phyloP scores from a whole-genome alignment of 257 asterid genomes.

The Forsythia viridissima region DNA sequence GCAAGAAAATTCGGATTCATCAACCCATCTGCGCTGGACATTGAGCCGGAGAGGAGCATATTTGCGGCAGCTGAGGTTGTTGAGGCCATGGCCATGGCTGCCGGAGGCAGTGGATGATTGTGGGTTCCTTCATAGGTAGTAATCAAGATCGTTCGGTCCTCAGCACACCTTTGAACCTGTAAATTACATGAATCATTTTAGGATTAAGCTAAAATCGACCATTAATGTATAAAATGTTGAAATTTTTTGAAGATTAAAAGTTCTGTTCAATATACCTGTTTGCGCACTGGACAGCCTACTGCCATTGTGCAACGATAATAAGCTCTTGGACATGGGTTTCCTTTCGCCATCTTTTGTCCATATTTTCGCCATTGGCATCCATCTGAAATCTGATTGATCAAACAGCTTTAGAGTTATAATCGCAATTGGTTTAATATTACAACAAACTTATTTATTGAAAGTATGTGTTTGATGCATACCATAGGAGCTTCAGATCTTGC shows the following conservation, averaged over 20 bases:
- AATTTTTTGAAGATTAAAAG: no score
- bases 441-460: no score
- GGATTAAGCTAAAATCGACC: not conserved
- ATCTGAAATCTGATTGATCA: constrained; percentile 60
- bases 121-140: constrained; percentile 92
- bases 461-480: constrained; percentile 34
- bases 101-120: constrained; percentile 94
- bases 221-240: not conserved
- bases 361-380: constrained; percentile 99
- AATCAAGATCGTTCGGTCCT: constrained; percentile 67
- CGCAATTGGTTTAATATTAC: no score
- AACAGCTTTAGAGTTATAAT: not conserved
- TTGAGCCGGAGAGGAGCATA: constrained; percentile 94
- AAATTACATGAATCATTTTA: not conserved
- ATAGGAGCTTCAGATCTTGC: constrained; percentile 98
- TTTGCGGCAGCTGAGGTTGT: constrained; percentile 92
- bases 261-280: constrained; percentile 50
- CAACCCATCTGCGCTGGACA: constrained; percentile 80
- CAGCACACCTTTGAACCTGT: constrained; percentile 96
- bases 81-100: constrained; percentile 98
- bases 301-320: constrained; percentile 96
- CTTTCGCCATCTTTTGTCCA: constrained; percentile 97
- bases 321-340: constrained; percentile 95
- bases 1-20: constrained; percentile 82
- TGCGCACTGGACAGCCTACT: constrained; percentile 91